Conservation (phyloP, 2,329 filamentous ascomycete species). For the Coniochaeta sp. region DNA sequence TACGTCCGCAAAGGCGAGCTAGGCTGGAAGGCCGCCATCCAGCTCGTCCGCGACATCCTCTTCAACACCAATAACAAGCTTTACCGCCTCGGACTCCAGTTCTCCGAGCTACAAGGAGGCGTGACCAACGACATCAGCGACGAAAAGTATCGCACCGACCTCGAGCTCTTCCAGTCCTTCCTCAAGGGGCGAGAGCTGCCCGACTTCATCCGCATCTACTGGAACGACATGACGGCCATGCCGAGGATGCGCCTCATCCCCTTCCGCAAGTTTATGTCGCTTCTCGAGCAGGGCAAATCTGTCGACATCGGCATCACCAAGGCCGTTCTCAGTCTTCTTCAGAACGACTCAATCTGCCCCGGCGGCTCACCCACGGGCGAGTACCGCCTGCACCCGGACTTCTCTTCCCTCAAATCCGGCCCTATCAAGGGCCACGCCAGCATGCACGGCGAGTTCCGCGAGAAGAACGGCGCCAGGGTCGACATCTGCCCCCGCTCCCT, state of each 20-base stretch:
- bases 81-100: constrained; percentile 53
- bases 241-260: constrained; percentile 62
- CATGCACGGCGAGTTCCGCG: constrained; percentile 59
- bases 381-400: constrained; percentile 60
- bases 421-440: constrained; percentile 55
- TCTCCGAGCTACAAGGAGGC: constrained; percentile 23
- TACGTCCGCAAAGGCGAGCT: constrained; percentile 60
- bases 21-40: constrained; percentile 52
- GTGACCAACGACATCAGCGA: constrained; percentile 10
- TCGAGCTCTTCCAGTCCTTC: constrained; percentile 43
- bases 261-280: constrained; percentile 44
- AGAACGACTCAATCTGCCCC: constrained; percentile 53
- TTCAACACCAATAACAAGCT: constrained; percentile 74
- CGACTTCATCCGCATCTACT: constrained; percentile 68
- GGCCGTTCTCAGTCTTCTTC: constrained; percentile 59
- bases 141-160: constrained; percentile 17
- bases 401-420: constrained; percentile 52
- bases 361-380: constrained; percentile 54
- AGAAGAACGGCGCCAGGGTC: constrained; percentile 43
- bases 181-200: constrained; percentile 40
- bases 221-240: constrained; percentile 70
- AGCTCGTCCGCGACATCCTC: constrained; percentile 59
- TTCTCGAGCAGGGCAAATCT: constrained; percentile 36
- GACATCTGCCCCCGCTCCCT: constrained; percentile 58
- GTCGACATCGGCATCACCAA: constrained; percentile 53